Conservation (phyloP, 257 asterid genomes). For the Lavandula angustifolia region DNA sequence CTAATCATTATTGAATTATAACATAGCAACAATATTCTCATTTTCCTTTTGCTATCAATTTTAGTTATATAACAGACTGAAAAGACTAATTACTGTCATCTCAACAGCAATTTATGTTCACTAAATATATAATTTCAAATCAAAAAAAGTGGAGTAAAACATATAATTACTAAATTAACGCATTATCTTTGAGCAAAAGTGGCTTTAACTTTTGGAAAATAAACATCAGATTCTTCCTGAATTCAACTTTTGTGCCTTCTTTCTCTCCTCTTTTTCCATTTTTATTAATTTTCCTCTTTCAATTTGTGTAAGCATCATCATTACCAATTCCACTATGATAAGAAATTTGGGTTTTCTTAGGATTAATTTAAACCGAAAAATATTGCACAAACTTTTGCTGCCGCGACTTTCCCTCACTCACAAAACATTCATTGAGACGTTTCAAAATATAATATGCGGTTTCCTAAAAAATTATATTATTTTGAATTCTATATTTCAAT, state of each 20-base stretch:
- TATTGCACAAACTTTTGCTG: too few relatives aligned
- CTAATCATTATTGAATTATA: slow-evolving; percentile 21
- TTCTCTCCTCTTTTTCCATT: slow-evolving; percentile 30
- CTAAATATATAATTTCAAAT: too few relatives aligned
- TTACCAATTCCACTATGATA: slow-evolving; percentile 50
- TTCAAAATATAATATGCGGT: too few relatives aligned
- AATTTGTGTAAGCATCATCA: slow-evolving; percentile 50
- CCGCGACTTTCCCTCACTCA: too few relatives aligned
- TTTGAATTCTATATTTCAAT: too few relatives aligned
- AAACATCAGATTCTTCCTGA: slow-evolving; percentile 42
- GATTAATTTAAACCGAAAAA: slow-evolving; percentile 16
- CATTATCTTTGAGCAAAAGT: slow-evolving; percentile 41
- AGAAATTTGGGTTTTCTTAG: slow-evolving; percentile 5
- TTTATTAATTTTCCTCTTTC: slow-evolving; percentile 24
- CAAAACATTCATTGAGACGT: too few relatives aligned
- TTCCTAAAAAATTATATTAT: too few relatives aligned
- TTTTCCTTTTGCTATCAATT: neutral
- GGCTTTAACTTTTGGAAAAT: slow-evolving; percentile 43
- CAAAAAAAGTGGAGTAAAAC: neutral
- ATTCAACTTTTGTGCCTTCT: slow-evolving; percentile 29
- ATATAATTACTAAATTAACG: slow-evolving; percentile 22
- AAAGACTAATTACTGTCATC: slow-evolving; percentile 20
- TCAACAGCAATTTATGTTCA: neutral
- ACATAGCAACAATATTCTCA: too few relatives aligned
- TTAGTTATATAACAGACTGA: slow-evolving; percentile 24